These are phyloP conservation scores for Colletotrichum siamense DNA, from an alignment of 2,329 filamentous ascomycete species.

Conservation along the genomic window DNA sequence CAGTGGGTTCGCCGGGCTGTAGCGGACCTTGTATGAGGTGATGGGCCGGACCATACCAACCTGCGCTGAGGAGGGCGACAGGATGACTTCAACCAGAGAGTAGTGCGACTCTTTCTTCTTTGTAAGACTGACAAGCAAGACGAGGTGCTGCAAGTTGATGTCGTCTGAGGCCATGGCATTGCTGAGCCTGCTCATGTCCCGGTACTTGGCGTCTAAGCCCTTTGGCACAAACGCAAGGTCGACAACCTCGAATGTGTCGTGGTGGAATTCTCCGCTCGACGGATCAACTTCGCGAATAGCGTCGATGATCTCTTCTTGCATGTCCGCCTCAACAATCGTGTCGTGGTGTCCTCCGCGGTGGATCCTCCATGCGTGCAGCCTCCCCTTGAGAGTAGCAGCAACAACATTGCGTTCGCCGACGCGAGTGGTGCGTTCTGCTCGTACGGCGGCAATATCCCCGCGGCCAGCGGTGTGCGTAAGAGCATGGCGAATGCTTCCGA, in stretches of 20 bases:
- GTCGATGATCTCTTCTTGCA: slow-evolving; percentile 66
- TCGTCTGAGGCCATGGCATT: slow-evolving; percentile 56
- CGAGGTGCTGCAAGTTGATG: slow-evolving; percentile 60
- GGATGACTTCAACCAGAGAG: slow-evolving; percentile 73
- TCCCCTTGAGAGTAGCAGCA: slow-evolving; percentile 77
- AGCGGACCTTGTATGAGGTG: slow-evolving; percentile 64
- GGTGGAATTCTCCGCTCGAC: slow-evolving; percentile 51
- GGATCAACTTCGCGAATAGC: slow-evolving; percentile 64
- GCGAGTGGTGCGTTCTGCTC: slow-evolving; percentile 72
- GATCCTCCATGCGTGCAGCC: slow-evolving; percentile 85
- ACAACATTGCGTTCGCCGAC: slow-evolving; percentile 87
- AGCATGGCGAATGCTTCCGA: slow-evolving; percentile 81
- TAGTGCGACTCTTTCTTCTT: slow-evolving; percentile 65
- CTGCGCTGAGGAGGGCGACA: slow-evolving; percentile 58
- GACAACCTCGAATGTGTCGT: slow-evolving; percentile 72
- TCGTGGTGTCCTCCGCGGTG: slow-evolving; percentile 87
- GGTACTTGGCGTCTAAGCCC: slow-evolving; percentile 54
- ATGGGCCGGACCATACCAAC: slow-evolving; percentile 74
- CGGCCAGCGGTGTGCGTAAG: slow-evolving; percentile 73
- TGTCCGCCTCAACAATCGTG: slow-evolving; percentile 74
- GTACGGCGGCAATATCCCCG: slow-evolving; percentile 81
- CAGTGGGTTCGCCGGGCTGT: slow-evolving; percentile 44
- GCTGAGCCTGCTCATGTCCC: slow-evolving; percentile 55
- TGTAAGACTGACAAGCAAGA: slow-evolving; percentile 66
- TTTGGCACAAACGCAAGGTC: slow-evolving; percentile 78